Evolutionary conservation across 2,329 filamentous ascomycete genomes (phyloP).

Genomic region (Diaporthe sp.): DNA sequence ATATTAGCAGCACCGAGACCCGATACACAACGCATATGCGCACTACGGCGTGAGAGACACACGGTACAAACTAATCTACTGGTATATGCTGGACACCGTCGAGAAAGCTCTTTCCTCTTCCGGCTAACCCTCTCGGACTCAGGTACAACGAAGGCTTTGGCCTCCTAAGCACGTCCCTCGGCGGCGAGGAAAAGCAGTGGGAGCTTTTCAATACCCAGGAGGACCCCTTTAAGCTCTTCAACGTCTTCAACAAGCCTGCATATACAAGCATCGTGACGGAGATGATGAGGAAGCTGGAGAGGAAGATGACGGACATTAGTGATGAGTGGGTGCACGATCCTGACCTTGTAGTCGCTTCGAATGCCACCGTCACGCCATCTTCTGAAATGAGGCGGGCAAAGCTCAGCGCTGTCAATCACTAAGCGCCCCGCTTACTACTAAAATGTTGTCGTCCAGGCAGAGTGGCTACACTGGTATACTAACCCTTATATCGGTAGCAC

Average conservation of each 20-base stretch:
- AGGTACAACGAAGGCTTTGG: constrained; percentile 21
- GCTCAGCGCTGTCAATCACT: constrained; percentile 17
- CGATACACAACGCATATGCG: constrained; percentile 62
- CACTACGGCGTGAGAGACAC: constrained; percentile 67
- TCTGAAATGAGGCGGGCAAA: constrained; percentile 2
- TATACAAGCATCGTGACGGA: constrained; percentile 54
- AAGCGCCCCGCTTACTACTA: neutral
- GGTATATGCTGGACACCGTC: constrained; percentile 65
- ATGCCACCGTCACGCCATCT: constrained; percentile 2
- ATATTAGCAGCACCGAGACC: constrained; percentile 69
- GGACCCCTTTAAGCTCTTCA: constrained; percentile 64
- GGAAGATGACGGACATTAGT: constrained; percentile 66
- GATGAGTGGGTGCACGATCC: constrained; percentile 56
- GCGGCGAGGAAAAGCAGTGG: constrained; percentile 61
- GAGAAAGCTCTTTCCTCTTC: constrained; percentile 57
- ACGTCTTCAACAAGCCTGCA: constrained; percentile 55
- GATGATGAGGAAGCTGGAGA: constrained; percentile 59
- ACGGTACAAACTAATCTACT: constrained; percentile 69
- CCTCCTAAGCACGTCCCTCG: neutral
- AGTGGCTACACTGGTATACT: neutral
- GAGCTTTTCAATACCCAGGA: constrained; percentile 66
- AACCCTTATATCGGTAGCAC: neutral
- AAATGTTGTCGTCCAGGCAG: neutral
- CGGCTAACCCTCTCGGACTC: constrained; percentile 44
- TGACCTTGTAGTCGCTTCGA: neutral